Percentiles rank a stretch among this genome's conserved stretches.
Evolutionary conservation across 2,329 filamentous ascomycete species (phyloP).

Genomic region (Dactylella cylindrospora): DNA sequence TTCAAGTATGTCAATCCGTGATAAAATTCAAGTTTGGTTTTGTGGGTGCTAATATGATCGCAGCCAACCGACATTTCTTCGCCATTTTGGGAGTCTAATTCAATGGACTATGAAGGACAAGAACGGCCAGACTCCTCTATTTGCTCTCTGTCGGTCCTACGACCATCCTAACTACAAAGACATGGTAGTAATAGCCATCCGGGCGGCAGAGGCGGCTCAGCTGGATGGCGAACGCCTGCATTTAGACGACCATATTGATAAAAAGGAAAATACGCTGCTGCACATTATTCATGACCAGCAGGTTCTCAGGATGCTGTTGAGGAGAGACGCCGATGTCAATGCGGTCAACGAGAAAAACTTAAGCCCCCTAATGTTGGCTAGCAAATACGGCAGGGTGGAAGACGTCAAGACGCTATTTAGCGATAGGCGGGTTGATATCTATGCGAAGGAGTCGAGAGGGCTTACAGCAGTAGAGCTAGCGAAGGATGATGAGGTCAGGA

Average conservation of each 20-base stretch:
- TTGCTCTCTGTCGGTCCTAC: conserved; percentile 91
- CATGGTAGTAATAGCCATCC: conserved; percentile 83
- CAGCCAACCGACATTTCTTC: conserved; percentile 72
- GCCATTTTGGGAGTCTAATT: conserved; percentile 71
- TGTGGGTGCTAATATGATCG: conserved; percentile 7
- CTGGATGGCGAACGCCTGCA: conserved; percentile 77
- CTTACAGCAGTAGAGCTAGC: conserved; percentile 93
- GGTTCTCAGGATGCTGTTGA: conserved; percentile 71
- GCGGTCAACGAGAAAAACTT: conserved; percentile 93
- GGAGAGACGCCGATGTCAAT: conserved; percentile 94
- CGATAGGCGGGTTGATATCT: conserved; percentile 82
- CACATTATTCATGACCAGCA: conserved; percentile 90
- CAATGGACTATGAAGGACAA: conserved; percentile 91
- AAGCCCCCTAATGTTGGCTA: conserved; percentile 94
- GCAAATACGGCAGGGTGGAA: conserved; percentile 94
- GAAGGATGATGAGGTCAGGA: conserved; percentile 95
- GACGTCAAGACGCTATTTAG: conserved; percentile 86
- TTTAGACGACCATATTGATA: conserved; percentile 87
- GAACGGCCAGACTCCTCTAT: conserved; percentile 96
- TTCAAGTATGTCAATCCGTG: conserved; percentile 63
- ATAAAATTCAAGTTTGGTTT: neutral
- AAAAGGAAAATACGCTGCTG: conserved; percentile 89
- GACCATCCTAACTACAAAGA: conserved; percentile 81
- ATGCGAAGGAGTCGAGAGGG: conserved; percentile 79
- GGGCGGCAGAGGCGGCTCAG: conserved; percentile 72